Base-by-base conservation (phyloP, 306 rosid species). In the Ziziphus jujuba region DNA sequence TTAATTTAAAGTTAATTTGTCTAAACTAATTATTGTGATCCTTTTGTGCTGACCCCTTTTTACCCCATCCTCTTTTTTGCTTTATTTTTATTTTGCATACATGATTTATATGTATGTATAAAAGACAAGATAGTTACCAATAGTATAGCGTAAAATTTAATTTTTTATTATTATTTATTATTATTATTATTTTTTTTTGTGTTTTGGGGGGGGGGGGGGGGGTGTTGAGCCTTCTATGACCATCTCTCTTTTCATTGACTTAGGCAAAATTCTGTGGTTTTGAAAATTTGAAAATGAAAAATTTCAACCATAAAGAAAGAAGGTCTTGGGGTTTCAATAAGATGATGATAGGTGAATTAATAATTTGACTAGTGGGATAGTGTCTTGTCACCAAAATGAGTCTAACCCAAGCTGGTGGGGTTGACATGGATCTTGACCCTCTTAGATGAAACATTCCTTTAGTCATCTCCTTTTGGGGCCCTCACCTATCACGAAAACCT, bases 361-460 rank as follows among this genome's bases (percentile, higher is more conserved):
- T 44, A 80, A 82, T 66, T 81, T 84, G 90, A 81, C 79, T 75
- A 69, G 90, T 81, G 89, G 87, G 73, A 45, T 73, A 76, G 55
- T 77, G 87, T 85, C 81, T 69, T 73, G 61, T 82, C 95, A 77
- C 78, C 65, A 63, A 73, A 79, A 69, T 51, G 36, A 73, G 63
- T 70, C 60, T 77, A 64, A 63, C 68, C 73, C 49, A 57, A 71
- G n/a, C 17, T 72, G 83, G 89, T 82, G 88, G 91, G 87, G 85
- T 90, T 92, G 93, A 92, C 98, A 87, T 84, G 86, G 88, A 78
- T 86, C 78, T 87, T 89, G 96, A 89, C 91, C 78, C 89, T 89
- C 87, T 81, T 81, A 66, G 48, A 84, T 84, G 88, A 86, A 90
- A 89, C 97, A 89, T 89, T 89, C 93, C 75, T 76, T 45, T 50